These are phyloP conservation scores for Bimuria novae-zelandiae DNA, from an alignment of 2,329 filamentous ascomycete genomes.

Conservation along the genomic window DNA sequence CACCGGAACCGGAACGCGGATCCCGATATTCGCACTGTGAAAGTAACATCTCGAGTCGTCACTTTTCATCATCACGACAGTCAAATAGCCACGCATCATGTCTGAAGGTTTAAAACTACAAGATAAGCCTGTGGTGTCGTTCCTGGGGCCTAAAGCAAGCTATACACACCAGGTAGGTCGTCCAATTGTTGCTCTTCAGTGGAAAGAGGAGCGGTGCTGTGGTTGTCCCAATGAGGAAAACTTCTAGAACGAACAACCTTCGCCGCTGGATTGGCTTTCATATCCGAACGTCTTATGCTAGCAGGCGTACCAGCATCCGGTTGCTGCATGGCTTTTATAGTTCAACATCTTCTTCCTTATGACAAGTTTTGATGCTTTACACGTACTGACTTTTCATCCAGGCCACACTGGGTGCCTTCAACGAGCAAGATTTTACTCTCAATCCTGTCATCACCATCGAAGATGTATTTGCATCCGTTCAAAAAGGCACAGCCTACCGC, in stretches of 20 bases:
- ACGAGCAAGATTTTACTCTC: slow-evolving; percentile 42
- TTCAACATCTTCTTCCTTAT: too few relatives aligned
- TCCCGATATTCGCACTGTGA: slow-evolving; percentile 4
- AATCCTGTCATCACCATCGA: slow-evolving; percentile 53
- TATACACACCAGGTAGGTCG: slow-evolving; percentile 69
- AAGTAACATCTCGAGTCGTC: not conserved
- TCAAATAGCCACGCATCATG: slow-evolving; percentile 14
- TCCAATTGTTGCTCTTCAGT: not conserved
- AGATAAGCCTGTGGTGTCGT: slow-evolving; percentile 55
- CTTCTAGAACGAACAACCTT: not conserved
- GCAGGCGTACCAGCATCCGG: too few relatives aligned
- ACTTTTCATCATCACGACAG: not conserved
- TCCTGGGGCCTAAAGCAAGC: slow-evolving; percentile 66
- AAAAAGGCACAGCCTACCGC: slow-evolving; percentile 64
- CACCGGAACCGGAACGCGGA: slow-evolving; percentile 1
- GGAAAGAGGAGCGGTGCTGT: not conserved
- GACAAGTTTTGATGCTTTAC: not conserved
- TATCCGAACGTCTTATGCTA: too few relatives aligned
- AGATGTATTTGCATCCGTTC: slow-evolving; percentile 81
- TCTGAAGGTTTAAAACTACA: slow-evolving; percentile 4
- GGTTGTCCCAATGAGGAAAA: not conserved
- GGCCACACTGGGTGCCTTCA: slow-evolving; percentile 60
- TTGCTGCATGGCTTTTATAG: too few relatives aligned
- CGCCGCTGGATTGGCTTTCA: not conserved
- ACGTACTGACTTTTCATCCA: slow-evolving; percentile 32